phyloP scores from a whole-genome alignment of 2,329 filamentous ascomycete genomes.

The Penicillium polonicum region DNA sequence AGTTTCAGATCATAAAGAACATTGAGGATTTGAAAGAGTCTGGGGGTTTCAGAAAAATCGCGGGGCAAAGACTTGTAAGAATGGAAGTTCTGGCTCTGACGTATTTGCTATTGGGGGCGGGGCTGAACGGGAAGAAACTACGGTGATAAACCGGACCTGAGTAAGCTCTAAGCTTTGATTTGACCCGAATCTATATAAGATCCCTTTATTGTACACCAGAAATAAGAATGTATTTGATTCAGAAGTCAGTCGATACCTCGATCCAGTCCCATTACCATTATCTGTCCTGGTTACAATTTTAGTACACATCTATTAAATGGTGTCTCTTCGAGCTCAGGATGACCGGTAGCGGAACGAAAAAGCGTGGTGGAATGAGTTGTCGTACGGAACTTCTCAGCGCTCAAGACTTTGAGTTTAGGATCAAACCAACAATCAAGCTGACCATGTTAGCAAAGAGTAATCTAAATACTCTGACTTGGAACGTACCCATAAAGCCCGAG shows the following conservation, averaged over 20 bases:
- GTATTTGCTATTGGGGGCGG: conserved; percentile 24
- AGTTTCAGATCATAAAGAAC: conserved; percentile 10
- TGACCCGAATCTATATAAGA: conserved; percentile 19
- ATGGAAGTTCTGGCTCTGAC: conserved; percentile 24
- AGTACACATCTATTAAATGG: background rate
- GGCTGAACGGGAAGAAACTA: conserved; percentile 21
- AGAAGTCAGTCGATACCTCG: background rate
- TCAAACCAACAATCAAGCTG: conserved; percentile 87
- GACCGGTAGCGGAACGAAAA: background rate
- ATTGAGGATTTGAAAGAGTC: conserved; percentile 7
- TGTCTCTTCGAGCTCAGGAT: background rate
- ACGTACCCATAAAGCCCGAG: conserved; percentile 91
- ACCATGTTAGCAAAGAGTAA: conserved; percentile 21
- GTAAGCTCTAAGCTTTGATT: conserved; percentile 17
- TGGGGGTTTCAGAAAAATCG: conserved; percentile 4
- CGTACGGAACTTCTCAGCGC: background rate
- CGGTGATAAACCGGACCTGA: conserved; percentile 26
- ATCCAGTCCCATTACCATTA: background rate
- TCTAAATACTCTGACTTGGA: background rate
- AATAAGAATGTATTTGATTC: conserved; percentile 8
- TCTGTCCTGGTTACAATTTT: background rate
- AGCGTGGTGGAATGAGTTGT: background rate
- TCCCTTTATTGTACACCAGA: conserved; percentile 23
- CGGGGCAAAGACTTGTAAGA: conserved; percentile 5
- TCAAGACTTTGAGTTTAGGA: conserved; percentile 76